Base-by-base conservation (phyloP, 2,329 filamentous ascomycete genomes). In the Rhexocercosporidium sp. region DNA sequence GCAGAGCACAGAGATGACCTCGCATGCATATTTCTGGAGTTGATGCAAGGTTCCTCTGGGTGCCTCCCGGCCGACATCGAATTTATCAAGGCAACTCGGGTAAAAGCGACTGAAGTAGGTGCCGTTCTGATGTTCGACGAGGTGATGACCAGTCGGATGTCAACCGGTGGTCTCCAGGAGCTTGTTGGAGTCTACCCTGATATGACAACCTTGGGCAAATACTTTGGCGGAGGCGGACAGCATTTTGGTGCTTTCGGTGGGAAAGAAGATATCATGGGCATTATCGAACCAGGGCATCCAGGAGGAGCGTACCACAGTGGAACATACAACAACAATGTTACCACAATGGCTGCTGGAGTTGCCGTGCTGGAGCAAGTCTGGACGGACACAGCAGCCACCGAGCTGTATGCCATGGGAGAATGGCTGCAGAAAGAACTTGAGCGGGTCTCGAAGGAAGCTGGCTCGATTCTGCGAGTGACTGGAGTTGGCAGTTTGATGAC, bases 111-210 rank as follows among this genome's bases (percentile, higher is more conserved):
- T 1, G 44, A 68, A 44, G 59, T 80, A 0, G 84, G 84, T 1
- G 85, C 86, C 0, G 68, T 92, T 1, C 83, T 92, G 69, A 87
- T 92, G 47, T 80, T 91, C n/a, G 90, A 92, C 74, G 90, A 93
- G 77, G 90, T 92, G 11, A 89, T 91, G 84, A 91, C 89, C 0
- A 88, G 85, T 4, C 82, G 90, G 1, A 77, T 91, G 34, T 77
- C 81, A 29, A 79, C 78, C 1, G 79, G 81, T 9, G 88, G 89
- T 0, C 75, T 88, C 2, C 81, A 83, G 16, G 72, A 75, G 2
- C 66, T 78, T 25, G 65, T 79, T 29, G 79, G 77, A 1, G 75
- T 89, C 11, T 78, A 77, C 1, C 88, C 89, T 0, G 89, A 92
- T 71, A 76, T 91, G 66, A 88, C 84, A 46, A 89, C 87, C 0